Base-by-base conservation (phyloP, 495 filamentous ascomycete species). In the Annulohypoxylon nitens region DNA sequence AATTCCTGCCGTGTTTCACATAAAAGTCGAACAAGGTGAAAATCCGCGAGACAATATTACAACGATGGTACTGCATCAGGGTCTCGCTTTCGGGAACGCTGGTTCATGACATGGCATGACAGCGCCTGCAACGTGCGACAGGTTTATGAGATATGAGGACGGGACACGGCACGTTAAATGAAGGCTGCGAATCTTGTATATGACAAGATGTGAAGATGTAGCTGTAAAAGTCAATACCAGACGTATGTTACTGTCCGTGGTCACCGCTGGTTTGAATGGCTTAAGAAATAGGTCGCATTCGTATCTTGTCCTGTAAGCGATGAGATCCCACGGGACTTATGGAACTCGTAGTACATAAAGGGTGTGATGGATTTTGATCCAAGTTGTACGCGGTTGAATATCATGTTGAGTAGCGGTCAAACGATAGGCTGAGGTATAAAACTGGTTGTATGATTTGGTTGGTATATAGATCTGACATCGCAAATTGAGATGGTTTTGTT, bases 321-420 rank as follows among this genome's bases (percentile, higher is more conserved):
- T 7, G 59, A 50, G 47, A 50, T 30, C 26, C 18, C 20, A 57
- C 18, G 23, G 23, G 20, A 68, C 61, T 61, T n/a, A 57, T 26
- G 23, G 34, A 34, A 68, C 61, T 61, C 14, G 71, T 74, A 58
- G 58, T 39, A 74, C 71, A 67, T 66, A 23, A 23, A 47, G 55
- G 57, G 39, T 69, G 53, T 69, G 65, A 69, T 70, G 50, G 58
- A 67, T 34, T 50, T 63, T 41, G 20, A 67, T 34, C 50, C 20
- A 58, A 55, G 57, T n/a, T 37, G 59, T 70, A 60, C 16, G 20
- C 41, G 47, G 16, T 53, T 64, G 61, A 67, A 64, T 74, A 47
- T n/a, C 41, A 47, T 30, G 16, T 45, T 64, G 61, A 64, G 67
- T 74, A 54, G 62, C 71, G 71, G 71, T 66, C 71, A 74, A 74